phyloP scores from a whole-genome alignment of 2,329 filamentous ascomycete genomes.

The Lasiodiplodia citricola region DNA sequence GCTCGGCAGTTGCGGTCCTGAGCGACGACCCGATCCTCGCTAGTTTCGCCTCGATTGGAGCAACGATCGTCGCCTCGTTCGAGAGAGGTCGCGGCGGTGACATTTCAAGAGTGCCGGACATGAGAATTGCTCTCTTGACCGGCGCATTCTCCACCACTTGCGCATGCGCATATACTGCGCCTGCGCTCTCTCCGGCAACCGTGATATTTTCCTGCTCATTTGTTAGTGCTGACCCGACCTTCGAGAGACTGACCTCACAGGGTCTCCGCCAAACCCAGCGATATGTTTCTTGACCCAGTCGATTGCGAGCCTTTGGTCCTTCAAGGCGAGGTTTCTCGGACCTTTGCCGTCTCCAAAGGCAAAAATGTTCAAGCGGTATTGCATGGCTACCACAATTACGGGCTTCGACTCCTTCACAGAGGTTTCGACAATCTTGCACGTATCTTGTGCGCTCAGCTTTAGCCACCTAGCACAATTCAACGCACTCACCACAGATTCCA shows the following conservation, averaged over 20 bases:
- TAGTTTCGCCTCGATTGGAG: slow-evolving; percentile 33
- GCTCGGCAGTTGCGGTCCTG: slow-evolving; percentile 39
- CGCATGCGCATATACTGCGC: slow-evolving; percentile 53
- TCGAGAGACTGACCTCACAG: slow-evolving; percentile 26
- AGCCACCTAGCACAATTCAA: not conserved
- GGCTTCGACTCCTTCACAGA: slow-evolving; percentile 43
- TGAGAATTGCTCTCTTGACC: slow-evolving; percentile 44
- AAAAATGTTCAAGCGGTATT: slow-evolving; percentile 54
- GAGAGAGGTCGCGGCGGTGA: slow-evolving; percentile 49
- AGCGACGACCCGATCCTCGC: slow-evolving; percentile 17
- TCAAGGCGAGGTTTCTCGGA: slow-evolving; percentile 46
- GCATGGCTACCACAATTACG: slow-evolving; percentile 50
- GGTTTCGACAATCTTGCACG: slow-evolving; percentile 31
- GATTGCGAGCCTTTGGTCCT: slow-evolving; percentile 43
- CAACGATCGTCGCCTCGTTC: slow-evolving; percentile 40
- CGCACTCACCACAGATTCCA: slow-evolving; percentile 46
- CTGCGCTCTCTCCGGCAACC: slow-evolving; percentile 54
- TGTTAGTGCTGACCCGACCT: not conserved
- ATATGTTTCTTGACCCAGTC: slow-evolving; percentile 38
- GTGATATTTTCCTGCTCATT: slow-evolving; percentile 46
- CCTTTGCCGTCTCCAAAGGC: slow-evolving; percentile 49
- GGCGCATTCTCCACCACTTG: slow-evolving; percentile 44
- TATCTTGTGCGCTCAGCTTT: slow-evolving; percentile 14
- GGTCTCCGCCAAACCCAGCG: slow-evolving; percentile 38
- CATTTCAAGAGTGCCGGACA: slow-evolving; percentile 51